phyloP scores from a whole-genome alignment of 176 grass and related monocot genomes.

The Oryza australiensis region DNA sequence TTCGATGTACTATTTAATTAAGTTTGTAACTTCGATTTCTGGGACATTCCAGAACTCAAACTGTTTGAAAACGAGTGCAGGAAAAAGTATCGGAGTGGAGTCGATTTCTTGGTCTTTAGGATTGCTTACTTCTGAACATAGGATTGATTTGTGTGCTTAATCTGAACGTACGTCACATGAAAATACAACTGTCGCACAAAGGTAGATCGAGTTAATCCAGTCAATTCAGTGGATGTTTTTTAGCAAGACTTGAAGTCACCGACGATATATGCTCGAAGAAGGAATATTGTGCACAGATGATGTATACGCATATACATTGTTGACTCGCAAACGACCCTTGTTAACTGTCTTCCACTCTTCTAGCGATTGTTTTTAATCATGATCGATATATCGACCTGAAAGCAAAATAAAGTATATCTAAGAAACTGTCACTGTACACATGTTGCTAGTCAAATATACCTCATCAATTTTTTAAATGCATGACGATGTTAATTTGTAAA shows the following conservation, averaged over 20 bases:
- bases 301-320: neutral
- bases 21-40: neutral
- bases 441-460: too few relatives aligned
- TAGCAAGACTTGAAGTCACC: neutral
- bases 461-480: too few relatives aligned
- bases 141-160: neutral
- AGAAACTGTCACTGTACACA: neutral
- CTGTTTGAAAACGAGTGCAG: neutral
- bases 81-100: neutral
- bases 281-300: neutral
- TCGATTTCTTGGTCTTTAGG: neutral
- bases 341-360: neutral
- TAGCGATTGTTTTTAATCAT: neutral
- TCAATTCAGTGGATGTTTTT: neutral
- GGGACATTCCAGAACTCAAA: neutral
- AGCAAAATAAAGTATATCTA: neutral
- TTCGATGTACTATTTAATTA: neutral
- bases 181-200: too few relatives aligned
- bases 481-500: too few relatives aligned
- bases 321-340: neutral
- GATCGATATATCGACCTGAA: neutral
- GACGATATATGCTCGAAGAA: neutral
- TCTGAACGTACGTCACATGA: neutral
- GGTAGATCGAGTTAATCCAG: neutral
- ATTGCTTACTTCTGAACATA: neutral